Percentiles rank a stretch among this genome's conserved stretches.
Evolutionary conservation across 2,329 filamentous ascomycete species (phyloP).

Genomic region (Colletotrichum horii): DNA sequence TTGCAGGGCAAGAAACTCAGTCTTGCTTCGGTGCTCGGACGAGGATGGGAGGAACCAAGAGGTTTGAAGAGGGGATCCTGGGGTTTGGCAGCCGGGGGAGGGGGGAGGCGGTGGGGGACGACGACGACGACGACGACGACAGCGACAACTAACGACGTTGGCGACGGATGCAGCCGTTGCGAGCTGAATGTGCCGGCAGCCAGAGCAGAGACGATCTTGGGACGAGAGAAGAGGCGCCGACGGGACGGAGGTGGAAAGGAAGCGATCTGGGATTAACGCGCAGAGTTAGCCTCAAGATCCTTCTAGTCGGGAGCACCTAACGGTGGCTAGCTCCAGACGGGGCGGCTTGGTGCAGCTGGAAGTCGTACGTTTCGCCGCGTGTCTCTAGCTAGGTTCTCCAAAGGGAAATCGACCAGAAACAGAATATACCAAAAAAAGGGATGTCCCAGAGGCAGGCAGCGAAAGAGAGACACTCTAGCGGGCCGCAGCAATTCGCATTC

Average conservation of each 20-base stretch:
- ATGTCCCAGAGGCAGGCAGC: background rate
- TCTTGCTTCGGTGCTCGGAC: background rate
- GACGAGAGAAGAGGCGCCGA: background rate
- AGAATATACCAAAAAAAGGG: background rate
- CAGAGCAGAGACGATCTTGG: background rate
- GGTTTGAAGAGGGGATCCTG: background rate
- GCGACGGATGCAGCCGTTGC: background rate
- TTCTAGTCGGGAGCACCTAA: slow-evolving; percentile 5
- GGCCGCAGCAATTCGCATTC: background rate
- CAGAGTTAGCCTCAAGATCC: background rate
- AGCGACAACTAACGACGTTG: background rate
- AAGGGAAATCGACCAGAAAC: background rate
- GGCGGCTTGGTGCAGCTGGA: background rate
- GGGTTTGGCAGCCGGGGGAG: background rate
- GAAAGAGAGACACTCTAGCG: slow-evolving; percentile 5
- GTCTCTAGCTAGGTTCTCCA: slow-evolving; percentile 4
- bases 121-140: background rate
- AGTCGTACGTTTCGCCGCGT: slow-evolving; percentile 9
- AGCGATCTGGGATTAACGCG: background rate
- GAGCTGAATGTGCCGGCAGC: background rate
- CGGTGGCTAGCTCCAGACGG: slow-evolving; percentile 5
- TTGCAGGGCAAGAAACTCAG: background rate
- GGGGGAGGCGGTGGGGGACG: background rate
- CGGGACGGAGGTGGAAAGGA: background rate
- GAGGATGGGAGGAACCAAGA: background rate